These are phyloP conservation scores for Sclerotinia subarctica DNA, from an alignment of 2,329 filamentous ascomycete species.

Conservation along the genomic window DNA sequence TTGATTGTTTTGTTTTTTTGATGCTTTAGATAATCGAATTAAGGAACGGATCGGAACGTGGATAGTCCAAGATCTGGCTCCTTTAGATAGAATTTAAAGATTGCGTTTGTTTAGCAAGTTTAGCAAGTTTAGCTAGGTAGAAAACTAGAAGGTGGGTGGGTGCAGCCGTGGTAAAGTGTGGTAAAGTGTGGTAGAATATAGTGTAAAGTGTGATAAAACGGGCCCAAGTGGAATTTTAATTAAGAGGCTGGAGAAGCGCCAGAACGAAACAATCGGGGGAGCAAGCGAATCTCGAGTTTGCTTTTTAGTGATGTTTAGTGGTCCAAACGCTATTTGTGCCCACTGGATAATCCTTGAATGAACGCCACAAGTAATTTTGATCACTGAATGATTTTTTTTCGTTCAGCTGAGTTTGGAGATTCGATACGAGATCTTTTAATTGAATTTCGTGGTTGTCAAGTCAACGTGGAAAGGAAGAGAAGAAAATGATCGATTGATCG, in stretches of 20 bases:
- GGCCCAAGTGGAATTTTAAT: constrained; percentile 17
- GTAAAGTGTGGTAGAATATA: background rate
- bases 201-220: background rate
- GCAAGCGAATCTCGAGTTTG: constrained; percentile 13
- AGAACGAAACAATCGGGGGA: constrained; percentile 11
- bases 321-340: background rate
- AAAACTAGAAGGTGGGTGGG: constrained; percentile 13
- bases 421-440: constrained; percentile 7
- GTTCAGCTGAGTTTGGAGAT: constrained; percentile 1
- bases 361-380: constrained; percentile 14
- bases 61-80: constrained; percentile 12
- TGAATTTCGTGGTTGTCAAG: constrained; percentile 12
- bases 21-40: background rate
- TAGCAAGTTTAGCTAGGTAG: constrained; percentile 7
- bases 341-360: constrained; percentile 15
- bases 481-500: background rate
- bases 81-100: constrained; percentile 16
- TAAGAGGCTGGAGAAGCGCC: constrained; percentile 20
- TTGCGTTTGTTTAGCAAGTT: constrained; percentile 4
- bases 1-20: background rate
- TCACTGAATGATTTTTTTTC: background rate
- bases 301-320: constrained; percentile 6
- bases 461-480: constrained; percentile 6
- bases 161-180: background rate
- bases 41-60: constrained; percentile 10